Evolutionary conservation across 75 land plant species (phyloP), one percentile per base, ranked within the genome.

Genomic region (Sequoia sempervirens): DNA sequence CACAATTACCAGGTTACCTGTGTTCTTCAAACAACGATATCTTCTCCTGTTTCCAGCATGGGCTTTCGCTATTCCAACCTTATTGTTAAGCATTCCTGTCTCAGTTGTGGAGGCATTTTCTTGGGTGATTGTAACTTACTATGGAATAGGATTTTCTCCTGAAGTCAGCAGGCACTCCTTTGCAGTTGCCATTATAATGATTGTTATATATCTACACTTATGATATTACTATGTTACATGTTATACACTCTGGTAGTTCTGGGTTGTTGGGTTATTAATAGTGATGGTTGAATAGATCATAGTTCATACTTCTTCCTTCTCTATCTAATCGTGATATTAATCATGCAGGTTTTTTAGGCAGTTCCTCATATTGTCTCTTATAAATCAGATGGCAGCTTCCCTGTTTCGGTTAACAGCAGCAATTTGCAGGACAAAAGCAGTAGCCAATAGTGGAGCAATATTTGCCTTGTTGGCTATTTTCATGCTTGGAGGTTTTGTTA

Each of bases 331-430:
- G 4, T 79, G n/a, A 20, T 36, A 45, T 43, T 83, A 10, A 9
- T 26, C 30, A 50, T 56, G 17, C 90, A 94, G 92, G 80, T 89
- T 92, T 83, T 90, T 94, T 73, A 70, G 87, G 26, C 91, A 92
- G 50, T 85, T 86, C 12, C 66, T 94, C 81, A 84, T 89, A n/a
- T 84, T 91, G 15, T 84, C 91, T 52, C 83, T 84, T 14, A 47
- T 91, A 18, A 92, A 94, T 87, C 91, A 92, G 80, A 92, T 92
- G 94, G 86, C 92, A 40, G 86, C 88, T 14, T 85, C 87, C 23
- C 82, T 94, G 54, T 94, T 94, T 75, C 86, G 92, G 0, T 87
- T 92, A 75, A 86, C 89, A 81, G 91, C 90, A 56, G 94, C 87
- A 23, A 34, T 90, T 41, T 90, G 91, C 70, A 87, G 92, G 83